These are phyloP conservation scores for Phialocephala subalpina DNA, from an alignment of 2,329 filamentous ascomycete genomes.

Conservation along the genomic window DNA sequence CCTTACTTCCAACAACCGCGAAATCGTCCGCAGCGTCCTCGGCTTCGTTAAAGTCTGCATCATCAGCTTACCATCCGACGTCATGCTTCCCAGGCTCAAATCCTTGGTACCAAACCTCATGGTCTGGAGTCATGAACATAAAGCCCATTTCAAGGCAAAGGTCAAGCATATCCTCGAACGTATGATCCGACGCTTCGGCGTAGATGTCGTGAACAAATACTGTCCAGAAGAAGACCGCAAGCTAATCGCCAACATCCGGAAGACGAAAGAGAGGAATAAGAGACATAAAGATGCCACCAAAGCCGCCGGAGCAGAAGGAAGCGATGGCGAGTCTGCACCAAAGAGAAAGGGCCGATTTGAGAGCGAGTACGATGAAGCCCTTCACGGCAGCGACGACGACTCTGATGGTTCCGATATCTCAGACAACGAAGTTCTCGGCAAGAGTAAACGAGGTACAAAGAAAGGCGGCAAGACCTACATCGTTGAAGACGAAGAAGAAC, in stretches of 20 bases:
- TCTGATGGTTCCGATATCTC: constrained; percentile 70
- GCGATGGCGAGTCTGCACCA: constrained; percentile 62
- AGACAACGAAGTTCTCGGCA: constrained; percentile 63
- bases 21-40: constrained; percentile 93
- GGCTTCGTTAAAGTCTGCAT: constrained; percentile 97
- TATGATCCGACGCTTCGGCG: constrained; percentile 90
- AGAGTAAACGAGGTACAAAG: constrained; percentile 55
- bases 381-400: constrained; percentile 67
- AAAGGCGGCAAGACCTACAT: constrained; percentile 82
- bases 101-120: constrained; percentile 89
- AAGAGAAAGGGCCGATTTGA: constrained; percentile 74
- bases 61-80: constrained; percentile 80
- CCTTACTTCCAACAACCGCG: constrained; percentile 93
- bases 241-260: constrained; percentile 91
- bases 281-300: constrained; percentile 80
- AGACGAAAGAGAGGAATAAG: constrained; percentile 91
- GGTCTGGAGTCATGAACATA: constrained; percentile 97
- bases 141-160: constrained; percentile 95
- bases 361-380: constrained; percentile 94
- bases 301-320: constrained; percentile 63
- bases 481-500: constrained; percentile 92
- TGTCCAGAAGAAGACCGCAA: constrained; percentile 90
- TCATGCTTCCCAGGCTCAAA: constrained; percentile 80
- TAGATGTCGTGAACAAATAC: constrained; percentile 78
- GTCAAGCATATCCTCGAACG: constrained; percentile 98